Percentiles rank a stretch among this genome's conserved stretches.
Conservation (phyloP, 148 eudicot genomes). For the Amaranthus palmeri region DNA sequence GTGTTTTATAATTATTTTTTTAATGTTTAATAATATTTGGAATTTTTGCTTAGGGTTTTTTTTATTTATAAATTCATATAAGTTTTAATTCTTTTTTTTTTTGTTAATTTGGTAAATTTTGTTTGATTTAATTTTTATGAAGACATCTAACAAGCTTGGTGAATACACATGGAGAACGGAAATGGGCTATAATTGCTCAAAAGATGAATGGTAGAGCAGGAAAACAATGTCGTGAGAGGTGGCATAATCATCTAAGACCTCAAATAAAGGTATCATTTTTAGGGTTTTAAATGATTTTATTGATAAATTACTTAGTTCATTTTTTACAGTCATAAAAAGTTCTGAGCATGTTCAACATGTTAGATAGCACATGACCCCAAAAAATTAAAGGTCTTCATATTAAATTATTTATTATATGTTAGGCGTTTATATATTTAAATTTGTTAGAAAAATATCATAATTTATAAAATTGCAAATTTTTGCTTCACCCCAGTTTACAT, state of each 20-base stretch:
- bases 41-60: background rate
- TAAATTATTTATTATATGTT: too few relatives aligned
- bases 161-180: conserved; percentile 35
- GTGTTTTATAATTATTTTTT: background rate
- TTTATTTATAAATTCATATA: background rate
- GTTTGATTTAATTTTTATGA: conserved; percentile 12
- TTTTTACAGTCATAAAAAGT: background rate
- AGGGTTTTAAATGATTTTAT: too few relatives aligned
- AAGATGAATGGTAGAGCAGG: conserved; percentile 56
- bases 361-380: too few relatives aligned
- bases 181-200: conserved; percentile 59
- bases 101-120: conserved; percentile 2
- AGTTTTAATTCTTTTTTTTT: background rate
- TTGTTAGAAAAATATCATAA: too few relatives aligned
- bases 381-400: too few relatives aligned
- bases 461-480: too few relatives aligned
- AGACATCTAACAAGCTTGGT: conserved; percentile 52
- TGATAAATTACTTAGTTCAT: background rate
- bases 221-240: conserved; percentile 84
- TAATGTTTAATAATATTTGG: background rate
- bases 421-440: too few relatives aligned
- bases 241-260: conserved; percentile 77
- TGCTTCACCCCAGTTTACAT: too few relatives aligned
- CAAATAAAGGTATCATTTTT: conserved; percentile 52
- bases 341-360: too few relatives aligned